Percentiles rank a stretch among this genome's conserved stretches.
Conservation (phyloP, 257 asterid species). For the Ilex aquifolium region DNA sequence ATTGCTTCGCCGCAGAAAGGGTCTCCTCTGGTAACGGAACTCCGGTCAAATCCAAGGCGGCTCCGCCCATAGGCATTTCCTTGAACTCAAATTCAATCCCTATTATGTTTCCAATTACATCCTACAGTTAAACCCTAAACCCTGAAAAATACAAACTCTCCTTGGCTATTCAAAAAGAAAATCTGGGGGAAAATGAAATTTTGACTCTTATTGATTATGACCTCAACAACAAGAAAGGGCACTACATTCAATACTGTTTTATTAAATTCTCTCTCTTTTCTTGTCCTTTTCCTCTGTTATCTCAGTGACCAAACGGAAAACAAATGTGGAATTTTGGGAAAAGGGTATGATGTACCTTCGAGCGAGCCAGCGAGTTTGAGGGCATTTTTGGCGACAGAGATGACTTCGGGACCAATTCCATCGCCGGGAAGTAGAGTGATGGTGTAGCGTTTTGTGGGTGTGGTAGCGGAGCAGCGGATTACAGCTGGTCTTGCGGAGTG, state of each 20-base stretch:
- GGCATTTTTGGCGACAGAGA: conserved; percentile 69
- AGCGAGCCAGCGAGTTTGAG: conserved; percentile 57
- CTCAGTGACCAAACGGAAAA: too few relatives aligned
- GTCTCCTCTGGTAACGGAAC: conserved; percentile 94
- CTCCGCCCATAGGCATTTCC: conserved; percentile 95
- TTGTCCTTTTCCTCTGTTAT: too few relatives aligned
- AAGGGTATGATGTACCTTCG: conserved; percentile 58
- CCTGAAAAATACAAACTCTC: neutral
- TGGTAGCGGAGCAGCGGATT: conserved; percentile 55
- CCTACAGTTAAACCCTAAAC: neutral
- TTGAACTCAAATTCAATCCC: conserved; percentile 77
- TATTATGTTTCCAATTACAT: conserved; percentile 6
- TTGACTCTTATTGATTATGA: too few relatives aligned
- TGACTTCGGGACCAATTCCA: conserved; percentile 96
- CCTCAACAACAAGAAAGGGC: neutral
- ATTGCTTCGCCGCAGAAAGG: conserved; percentile 63
- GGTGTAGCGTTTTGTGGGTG: conserved; percentile 52
- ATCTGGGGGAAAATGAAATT: too few relatives aligned
- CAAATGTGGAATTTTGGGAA: conserved; percentile 9
- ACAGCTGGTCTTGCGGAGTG: conserved; percentile 27
- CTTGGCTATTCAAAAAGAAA: neutral
- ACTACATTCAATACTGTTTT: too few relatives aligned
- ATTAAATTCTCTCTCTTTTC: too few relatives aligned
- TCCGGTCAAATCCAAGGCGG: conserved; percentile 89
- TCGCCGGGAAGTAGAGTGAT: conserved; percentile 92